These are phyloP conservation scores for Seiridium cupressi DNA, from an alignment of 2,329 filamentous ascomycete species.

Conservation along the genomic window DNA sequence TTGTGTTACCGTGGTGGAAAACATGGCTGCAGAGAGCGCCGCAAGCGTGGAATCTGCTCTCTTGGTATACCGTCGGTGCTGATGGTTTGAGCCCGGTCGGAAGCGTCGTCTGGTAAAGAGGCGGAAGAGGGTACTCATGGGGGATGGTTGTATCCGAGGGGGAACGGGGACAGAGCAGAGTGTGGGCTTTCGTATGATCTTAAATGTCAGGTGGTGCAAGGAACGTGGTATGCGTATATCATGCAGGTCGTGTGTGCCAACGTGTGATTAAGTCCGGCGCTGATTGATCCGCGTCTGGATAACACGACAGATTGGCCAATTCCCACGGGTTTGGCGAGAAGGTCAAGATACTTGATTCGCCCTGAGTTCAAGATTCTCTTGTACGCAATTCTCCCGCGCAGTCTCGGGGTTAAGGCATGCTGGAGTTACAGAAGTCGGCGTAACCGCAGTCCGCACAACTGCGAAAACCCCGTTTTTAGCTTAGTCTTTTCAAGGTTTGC, in stretches of 20 bases:
- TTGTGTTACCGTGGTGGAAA: neutral
- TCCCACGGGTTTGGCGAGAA: too few relatives aligned
- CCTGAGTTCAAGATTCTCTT: neutral
- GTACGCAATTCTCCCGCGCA: neutral
- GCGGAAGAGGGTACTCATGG: constrained; percentile 1
- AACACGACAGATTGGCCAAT: too few relatives aligned
- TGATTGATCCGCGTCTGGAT: too few relatives aligned
- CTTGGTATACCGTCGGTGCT: neutral
- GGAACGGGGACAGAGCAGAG: neutral
- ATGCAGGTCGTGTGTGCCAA: too few relatives aligned
- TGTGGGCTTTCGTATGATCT: neutral
- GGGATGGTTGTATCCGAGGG: neutral
- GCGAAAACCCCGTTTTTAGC: neutral
- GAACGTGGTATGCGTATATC: too few relatives aligned
- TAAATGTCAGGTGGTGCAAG: too few relatives aligned
- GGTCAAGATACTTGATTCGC: neutral
- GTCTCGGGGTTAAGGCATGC: neutral
- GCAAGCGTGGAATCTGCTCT: neutral
- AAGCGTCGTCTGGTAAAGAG: neutral
- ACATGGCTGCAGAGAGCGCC: constrained; percentile 3
- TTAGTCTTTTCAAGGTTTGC: neutral
- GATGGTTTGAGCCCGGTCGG: neutral
- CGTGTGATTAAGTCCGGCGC: too few relatives aligned
- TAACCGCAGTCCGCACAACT: neutral
- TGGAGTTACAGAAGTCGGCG: neutral